Base-by-base conservation (phyloP, 768 basidiomycete genomes). In the Russula emetica region DNA sequence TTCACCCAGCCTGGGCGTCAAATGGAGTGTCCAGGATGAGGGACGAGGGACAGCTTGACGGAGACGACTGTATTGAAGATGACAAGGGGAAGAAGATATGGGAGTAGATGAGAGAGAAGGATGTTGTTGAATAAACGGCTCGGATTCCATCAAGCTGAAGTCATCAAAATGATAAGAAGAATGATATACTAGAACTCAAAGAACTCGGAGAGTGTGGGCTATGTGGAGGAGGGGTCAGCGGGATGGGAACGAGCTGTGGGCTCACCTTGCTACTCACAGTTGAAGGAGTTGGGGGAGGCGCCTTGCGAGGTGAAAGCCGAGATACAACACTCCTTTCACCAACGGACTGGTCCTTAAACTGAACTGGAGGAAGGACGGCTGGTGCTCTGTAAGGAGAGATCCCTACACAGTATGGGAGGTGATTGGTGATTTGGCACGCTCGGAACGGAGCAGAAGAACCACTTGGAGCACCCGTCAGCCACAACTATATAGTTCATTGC, bases 151-250 rank as follows among this genome's bases (percentile, higher is more conserved):
- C 72, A 78, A 64, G 76, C 76, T 74, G 40, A 78, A 75, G 67
- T 90, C 90, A 61, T 92, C 90, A n/a, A n/a, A n/a, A n/a, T n/a
- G n/a, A n/a, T n/a, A n/a, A n/a, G n/a, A n/a, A 0, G 91, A 92
- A 66, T 0, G 82, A 83, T 61, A 70, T 66, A 7, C 67, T 69
- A 11, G 76, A 78, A 18, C 63, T 70, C 47, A 72, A 53, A 5
- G 78, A 78, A 40, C 74, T 75, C 4, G 78, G 75, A 4, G 83
- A 80, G 3, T 76, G 73, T 13, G 78, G 72, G 20, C 77, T 73
- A 14, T 67, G 45, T 20, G 78, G 75, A 3, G 83, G 83, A 3
- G 82, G 81, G 3, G 82, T 72, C 49, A 82, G 63, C 5, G 74
- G 38, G 34, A 78, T 75, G 11, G 77, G 72, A 26, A 74, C 30